A percentile compares a stretch with the other conserved stretches of the same genome.
Evolutionary conservation across 1,284 basidiomycete genomes (phyloP).

Genomic region (Flammula alnicola): DNA sequence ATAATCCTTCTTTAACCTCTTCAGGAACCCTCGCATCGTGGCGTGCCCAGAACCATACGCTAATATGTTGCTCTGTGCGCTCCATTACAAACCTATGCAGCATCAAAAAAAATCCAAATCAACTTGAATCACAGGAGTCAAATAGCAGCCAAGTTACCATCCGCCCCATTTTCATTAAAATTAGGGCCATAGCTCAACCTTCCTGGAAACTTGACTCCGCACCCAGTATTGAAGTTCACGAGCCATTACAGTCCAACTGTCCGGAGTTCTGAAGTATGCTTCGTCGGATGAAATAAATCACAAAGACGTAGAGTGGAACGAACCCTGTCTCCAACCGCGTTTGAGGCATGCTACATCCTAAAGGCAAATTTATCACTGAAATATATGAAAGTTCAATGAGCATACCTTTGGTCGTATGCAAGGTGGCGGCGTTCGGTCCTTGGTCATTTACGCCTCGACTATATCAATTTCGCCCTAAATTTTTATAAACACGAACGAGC

Average conservation of each 20-base stretch:
- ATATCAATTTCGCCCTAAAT: slow-evolving; percentile 49
- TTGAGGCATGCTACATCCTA: slow-evolving; percentile 49
- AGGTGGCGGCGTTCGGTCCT: slow-evolving; percentile 51
- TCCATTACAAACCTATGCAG: slow-evolving; percentile 55
- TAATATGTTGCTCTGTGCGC: slow-evolving; percentile 50
- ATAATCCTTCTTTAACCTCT: slow-evolving; percentile 45
- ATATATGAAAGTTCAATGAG: too few species aligned
- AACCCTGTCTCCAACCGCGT: slow-evolving; percentile 30
- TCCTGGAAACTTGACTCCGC: slow-evolving; percentile 55
- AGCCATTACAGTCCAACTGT: slow-evolving; percentile 54
- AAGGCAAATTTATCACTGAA: too few species aligned
- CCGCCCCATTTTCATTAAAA: slow-evolving; percentile 68
- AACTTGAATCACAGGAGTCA: neutral
- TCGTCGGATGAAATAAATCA: slow-evolving; percentile 9
- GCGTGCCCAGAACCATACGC: slow-evolving; percentile 35
- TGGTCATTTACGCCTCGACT: slow-evolving; percentile 59
- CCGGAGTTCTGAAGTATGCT: slow-evolving; percentile 32
- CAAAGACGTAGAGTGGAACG: neutral
- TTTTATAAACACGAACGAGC: slow-evolving; percentile 23
- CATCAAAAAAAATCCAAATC: neutral
- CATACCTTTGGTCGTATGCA: slow-evolving; percentile 59
- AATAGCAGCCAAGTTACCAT: slow-evolving; percentile 40
- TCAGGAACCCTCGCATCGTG: slow-evolving; percentile 34
- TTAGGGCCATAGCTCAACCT: slow-evolving; percentile 55
- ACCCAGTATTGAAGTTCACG: slow-evolving; percentile 64